Conservation (phyloP, 192 early-diverging fungal species). For the Entomortierella parvispora region DNA sequence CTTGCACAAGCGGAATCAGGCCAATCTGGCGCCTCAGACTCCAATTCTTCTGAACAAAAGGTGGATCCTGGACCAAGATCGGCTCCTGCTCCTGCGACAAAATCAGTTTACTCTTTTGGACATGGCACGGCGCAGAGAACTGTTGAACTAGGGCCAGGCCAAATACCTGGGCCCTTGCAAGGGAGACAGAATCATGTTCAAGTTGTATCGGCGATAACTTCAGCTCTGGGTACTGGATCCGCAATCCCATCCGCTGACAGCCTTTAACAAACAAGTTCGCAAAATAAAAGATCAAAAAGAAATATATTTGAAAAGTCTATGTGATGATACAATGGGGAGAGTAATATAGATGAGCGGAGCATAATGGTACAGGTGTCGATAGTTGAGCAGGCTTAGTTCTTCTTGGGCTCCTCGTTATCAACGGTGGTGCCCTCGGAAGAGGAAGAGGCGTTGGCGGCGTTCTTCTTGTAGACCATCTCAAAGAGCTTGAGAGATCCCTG, state of each 20-base stretch:
- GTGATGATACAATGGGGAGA: background rate
- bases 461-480: slow-evolving; percentile 95
- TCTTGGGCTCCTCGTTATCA: slow-evolving; percentile 51
- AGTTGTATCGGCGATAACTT: too few relatives aligned
- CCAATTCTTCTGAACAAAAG: too few relatives aligned
- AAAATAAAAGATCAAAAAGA: background rate
- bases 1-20: too few relatives aligned
- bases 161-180: too few relatives aligned
- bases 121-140: too few relatives aligned
- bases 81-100: too few relatives aligned
- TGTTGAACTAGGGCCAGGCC: too few relatives aligned
- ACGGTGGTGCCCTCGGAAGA: slow-evolving; percentile 47
- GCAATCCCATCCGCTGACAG: background rate
- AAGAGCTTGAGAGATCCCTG: slow-evolving; percentile 93
- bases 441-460: slow-evolving; percentile 38
- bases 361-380: background rate
- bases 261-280: background rate
- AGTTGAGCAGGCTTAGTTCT: slow-evolving; percentile 26
- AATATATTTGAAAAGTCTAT: background rate
- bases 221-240: background rate
- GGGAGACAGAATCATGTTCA: too few relatives aligned
- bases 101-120: too few relatives aligned
- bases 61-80: too few relatives aligned
- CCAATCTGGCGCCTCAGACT: too few relatives aligned
- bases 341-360: background rate